Evolutionary conservation across 2,329 filamentous ascomycete genomes (phyloP).

Genomic region (Ceratocystis eucalypticola): DNA sequence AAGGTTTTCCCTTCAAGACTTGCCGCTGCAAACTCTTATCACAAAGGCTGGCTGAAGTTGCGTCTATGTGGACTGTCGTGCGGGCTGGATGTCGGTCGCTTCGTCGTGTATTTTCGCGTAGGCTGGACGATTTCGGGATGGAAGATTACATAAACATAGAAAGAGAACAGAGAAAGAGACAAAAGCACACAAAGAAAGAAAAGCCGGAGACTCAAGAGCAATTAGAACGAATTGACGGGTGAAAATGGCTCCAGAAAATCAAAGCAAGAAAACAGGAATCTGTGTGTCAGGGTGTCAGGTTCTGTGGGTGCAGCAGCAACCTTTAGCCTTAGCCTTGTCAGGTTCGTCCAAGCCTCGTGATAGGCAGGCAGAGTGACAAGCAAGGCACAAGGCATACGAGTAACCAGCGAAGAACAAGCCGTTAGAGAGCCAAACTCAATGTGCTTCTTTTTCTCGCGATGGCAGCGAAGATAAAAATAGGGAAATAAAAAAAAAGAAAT

Average conservation of each 20-base stretch:
- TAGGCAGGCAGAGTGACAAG: not conserved
- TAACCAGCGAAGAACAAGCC: not conserved
- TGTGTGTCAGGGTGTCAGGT: not conserved
- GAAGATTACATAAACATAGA: not conserved
- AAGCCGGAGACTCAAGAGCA: not conserved
- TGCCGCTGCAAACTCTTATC: not conserved
- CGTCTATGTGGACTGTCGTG: not conserved
- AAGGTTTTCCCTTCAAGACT: not conserved
- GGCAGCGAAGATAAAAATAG: not conserved
- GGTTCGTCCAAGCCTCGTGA: slow-evolving; percentile 7
- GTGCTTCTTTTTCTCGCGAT: not conserved
- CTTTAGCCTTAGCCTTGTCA: not conserved
- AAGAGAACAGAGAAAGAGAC: not conserved
- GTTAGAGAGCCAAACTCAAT: not conserved
- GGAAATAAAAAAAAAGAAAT: not conserved
- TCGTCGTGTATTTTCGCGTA: not conserved
- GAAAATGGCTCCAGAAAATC: not conserved
- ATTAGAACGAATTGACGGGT: not conserved
- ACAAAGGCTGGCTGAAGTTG: not conserved
- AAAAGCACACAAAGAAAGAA: no score
- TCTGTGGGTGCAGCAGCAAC: slow-evolving; percentile 2
- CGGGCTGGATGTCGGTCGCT: not conserved
- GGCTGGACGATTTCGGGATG: not conserved
- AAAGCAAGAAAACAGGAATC: not conserved
- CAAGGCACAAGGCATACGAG: slow-evolving; percentile 2